phyloP scores from a whole-genome alignment of 257 asterid genomes.

The Ocimum tenuiflorum region DNA sequence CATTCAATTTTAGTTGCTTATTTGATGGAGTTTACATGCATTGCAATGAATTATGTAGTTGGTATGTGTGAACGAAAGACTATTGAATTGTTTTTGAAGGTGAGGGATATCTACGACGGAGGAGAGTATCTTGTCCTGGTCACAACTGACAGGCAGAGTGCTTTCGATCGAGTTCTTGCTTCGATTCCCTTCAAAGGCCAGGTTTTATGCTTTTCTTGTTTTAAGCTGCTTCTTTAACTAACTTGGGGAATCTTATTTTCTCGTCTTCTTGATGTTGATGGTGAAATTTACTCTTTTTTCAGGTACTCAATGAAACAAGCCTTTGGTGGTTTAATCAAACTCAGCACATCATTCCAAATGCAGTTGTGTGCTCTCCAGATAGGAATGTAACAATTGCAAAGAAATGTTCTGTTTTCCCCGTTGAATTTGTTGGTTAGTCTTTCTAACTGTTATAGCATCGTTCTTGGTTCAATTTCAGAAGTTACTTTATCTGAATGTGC shows the following conservation, averaged over 20 bases:
- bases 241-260: not conserved
- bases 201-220: constrained; percentile 29
- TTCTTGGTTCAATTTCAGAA: not conserved
- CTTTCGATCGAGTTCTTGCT: constrained; percentile 91
- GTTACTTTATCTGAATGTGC: not conserved
- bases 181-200: constrained; percentile 96
- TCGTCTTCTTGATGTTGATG: not conserved
- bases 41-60: not conserved
- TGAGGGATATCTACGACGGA: constrained; percentile 83
- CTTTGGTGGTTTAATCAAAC: constrained; percentile 87
- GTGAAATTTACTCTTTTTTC: not conserved
- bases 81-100: constrained; percentile 41
- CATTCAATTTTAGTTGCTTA: not conserved
- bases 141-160: constrained; percentile 93
- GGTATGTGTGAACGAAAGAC: not conserved
- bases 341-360: constrained; percentile 77
- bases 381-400: constrained; percentile 86
- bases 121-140: constrained; percentile 80
- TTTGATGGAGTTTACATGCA: not conserved
- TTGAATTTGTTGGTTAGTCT: constrained; percentile 90
- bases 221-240: not conserved
- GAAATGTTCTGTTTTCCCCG: constrained; percentile 88
- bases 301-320: constrained; percentile 95
- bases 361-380: constrained; percentile 76
- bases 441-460: not conserved